These are phyloP conservation scores for Tetrahymena malaccensis DNA, from an alignment of 73 alveolate species.

Conservation along the genomic window DNA sequence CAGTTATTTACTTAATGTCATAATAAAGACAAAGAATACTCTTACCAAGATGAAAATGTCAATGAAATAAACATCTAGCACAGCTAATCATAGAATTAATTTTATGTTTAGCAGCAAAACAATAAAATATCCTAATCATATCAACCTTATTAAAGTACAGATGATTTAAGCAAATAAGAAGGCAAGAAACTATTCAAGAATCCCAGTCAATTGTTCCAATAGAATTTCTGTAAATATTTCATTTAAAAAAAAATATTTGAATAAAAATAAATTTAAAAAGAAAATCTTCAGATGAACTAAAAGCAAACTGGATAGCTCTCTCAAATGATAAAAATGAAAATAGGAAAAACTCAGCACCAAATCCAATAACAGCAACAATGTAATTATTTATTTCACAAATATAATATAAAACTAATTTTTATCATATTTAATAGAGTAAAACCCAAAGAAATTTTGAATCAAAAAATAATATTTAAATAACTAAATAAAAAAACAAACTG, in stretches of 20 bases:
- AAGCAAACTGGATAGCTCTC: not conserved
- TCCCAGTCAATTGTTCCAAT: not conserved
- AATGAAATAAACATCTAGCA: not conserved
- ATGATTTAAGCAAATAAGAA: not conserved
- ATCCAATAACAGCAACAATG: not conserved
- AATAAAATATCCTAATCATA: not conserved
- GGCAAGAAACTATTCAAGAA: not conserved
- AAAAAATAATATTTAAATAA: not conserved
- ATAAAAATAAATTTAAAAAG: not conserved
- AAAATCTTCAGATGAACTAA: not conserved
- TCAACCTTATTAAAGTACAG: not conserved
- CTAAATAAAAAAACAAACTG: not conserved
- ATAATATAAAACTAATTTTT: not conserved
- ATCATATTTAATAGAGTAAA: not conserved
- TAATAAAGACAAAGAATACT: not conserved
- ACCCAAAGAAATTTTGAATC: not conserved
- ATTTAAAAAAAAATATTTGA: not conserved
- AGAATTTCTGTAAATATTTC: not conserved
- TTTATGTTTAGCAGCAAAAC: not conserved
- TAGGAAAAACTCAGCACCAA: not conserved
- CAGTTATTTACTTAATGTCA: not conserved
- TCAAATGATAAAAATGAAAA: not conserved
- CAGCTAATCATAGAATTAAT: not conserved
- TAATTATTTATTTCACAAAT: not conserved
- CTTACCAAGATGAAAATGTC: not conserved